Evolutionary conservation across 768 basidiomycete species (phyloP).

Genomic region (Cyclocybe cylindracea): DNA sequence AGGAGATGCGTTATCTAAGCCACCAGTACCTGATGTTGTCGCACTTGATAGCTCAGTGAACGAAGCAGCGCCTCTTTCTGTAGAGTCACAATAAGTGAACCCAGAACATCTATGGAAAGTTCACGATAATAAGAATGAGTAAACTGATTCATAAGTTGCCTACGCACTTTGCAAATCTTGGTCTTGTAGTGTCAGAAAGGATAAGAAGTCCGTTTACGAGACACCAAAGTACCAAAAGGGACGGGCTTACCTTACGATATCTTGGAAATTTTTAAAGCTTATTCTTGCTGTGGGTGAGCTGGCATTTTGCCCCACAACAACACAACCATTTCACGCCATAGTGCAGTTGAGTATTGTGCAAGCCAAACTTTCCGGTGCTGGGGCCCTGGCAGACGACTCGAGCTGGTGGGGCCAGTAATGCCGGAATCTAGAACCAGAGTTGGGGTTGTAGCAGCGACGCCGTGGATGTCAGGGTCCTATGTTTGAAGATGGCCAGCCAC

Average conservation of each 20-base stretch:
- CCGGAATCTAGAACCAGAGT: constrained; percentile 30
- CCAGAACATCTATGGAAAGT: constrained; percentile 76
- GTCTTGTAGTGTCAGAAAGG: constrained; percentile 74
- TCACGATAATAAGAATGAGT: constrained; percentile 12
- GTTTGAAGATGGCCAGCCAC: constrained; percentile 67
- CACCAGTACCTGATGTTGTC: constrained; percentile 49
- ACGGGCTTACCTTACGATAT: constrained; percentile 76
- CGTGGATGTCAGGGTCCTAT: constrained; percentile 58
- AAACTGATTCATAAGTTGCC: constrained; percentile 4
- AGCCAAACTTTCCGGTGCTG: constrained; percentile 86
- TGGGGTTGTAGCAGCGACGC: constrained; percentile 27
- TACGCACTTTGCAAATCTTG: constrained; percentile 83
- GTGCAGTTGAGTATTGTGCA: constrained; percentile 91
- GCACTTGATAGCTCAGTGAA: constrained; percentile 78
- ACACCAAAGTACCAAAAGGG: constrained; percentile 5
- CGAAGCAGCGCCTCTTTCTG: constrained; percentile 92
- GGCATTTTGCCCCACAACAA: constrained; percentile 86
- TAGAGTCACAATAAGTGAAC: constrained; percentile 92
- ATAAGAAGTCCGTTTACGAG: constrained; percentile 7
- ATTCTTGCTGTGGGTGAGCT: constrained; percentile 91
- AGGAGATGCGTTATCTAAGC: constrained; percentile 46
- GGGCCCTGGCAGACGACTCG: constrained; percentile 64
- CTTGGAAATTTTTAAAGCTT: constrained; percentile 82
- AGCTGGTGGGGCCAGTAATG: constrained; percentile 46
- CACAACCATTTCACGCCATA: constrained; percentile 87